These are phyloP conservation scores for Polymyxa betae DNA, from an alignment of 208 protist genomes.

Conservation along the genomic window DNA sequence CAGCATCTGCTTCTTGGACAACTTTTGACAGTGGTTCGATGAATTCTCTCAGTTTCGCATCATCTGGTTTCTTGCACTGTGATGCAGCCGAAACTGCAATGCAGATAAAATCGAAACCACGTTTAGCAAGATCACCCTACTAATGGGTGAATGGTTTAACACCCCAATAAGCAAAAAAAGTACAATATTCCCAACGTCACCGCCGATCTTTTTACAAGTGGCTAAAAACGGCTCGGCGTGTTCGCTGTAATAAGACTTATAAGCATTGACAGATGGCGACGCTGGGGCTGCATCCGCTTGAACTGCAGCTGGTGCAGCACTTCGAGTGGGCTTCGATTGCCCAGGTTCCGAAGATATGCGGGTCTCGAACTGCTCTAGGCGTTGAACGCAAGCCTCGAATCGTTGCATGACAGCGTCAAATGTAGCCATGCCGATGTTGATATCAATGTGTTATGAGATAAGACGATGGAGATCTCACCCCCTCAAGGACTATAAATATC, in stretches of 20 bases:
- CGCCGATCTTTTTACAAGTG: constrained; percentile 7
- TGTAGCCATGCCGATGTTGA: constrained; percentile 42
- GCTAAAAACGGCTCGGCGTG: constrained; percentile 39
- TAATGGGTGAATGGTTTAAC: not conserved
- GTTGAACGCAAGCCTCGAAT: constrained; percentile 39
- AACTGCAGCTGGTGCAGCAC: not conserved
- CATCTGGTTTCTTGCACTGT: not conserved
- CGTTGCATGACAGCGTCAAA: constrained; percentile 48
- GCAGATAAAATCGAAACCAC: not conserved
- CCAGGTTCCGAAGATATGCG: not conserved
- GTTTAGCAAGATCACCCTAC: not conserved
- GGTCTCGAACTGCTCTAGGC: constrained; percentile 23
- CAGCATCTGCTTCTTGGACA: not conserved
- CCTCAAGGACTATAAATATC: too few species aligned
- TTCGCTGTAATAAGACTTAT: not conserved
- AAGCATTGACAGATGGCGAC: not conserved
- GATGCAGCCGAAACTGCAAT: not conserved
- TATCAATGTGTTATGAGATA: too few species aligned
- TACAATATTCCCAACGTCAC: constrained; percentile 19
- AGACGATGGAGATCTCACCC: too few species aligned
- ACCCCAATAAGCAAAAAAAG: not conserved
- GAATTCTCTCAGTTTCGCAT: not conserved
- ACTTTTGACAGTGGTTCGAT: not conserved
- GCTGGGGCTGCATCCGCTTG: not conserved
- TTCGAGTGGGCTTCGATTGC: not conserved